These are phyloP conservation scores for Rhodotorula sp. DNA, from an alignment of 1,284 basidiomycete species.

Conservation along the genomic window DNA sequence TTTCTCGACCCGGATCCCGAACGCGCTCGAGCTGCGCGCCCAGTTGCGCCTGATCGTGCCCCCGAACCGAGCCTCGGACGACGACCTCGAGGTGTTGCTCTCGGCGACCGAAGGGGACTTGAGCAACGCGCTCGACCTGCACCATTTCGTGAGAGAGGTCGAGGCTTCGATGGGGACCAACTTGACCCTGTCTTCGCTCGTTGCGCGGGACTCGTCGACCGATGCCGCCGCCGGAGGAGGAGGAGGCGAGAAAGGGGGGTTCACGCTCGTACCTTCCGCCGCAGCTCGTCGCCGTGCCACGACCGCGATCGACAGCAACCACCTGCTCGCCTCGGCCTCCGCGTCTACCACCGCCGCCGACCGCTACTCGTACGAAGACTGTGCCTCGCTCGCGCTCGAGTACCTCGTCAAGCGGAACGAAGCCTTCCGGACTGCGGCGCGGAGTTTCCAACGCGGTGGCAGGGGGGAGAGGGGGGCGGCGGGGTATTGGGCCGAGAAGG, in stretches of 20 bases:
- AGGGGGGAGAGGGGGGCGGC: constrained; percentile 35
- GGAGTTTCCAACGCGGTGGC: constrained; percentile 33
- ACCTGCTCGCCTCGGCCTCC: no score
- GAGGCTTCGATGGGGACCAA: constrained; percentile 17
- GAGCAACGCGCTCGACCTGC: constrained; percentile 36
- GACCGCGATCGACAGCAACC: neutral
- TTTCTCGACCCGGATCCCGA: constrained; percentile 16
- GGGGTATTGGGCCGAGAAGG: constrained; percentile 48
- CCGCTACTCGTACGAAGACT: constrained; percentile 14
- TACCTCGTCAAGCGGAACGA: constrained; percentile 47
- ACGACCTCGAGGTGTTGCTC: constrained; percentile 27
- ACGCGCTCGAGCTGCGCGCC: constrained; percentile 3
- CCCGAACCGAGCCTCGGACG: neutral
- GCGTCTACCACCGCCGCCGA: neutral
- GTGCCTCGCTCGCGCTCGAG: constrained; percentile 35
- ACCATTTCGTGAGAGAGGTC: constrained; percentile 23
- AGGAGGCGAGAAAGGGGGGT: neutral
- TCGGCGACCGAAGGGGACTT: constrained; percentile 34
- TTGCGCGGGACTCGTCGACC: constrained; percentile 6
- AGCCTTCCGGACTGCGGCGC: constrained; percentile 46
- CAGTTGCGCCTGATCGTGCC: constrained; percentile 20
- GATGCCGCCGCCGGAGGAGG: neutral
- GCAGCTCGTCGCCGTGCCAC: neutral
- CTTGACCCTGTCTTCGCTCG: constrained; percentile 24
- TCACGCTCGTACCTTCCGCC: neutral